Conservation (phyloP, 345 rosid genomes). For the Combretum micranthum region DNA sequence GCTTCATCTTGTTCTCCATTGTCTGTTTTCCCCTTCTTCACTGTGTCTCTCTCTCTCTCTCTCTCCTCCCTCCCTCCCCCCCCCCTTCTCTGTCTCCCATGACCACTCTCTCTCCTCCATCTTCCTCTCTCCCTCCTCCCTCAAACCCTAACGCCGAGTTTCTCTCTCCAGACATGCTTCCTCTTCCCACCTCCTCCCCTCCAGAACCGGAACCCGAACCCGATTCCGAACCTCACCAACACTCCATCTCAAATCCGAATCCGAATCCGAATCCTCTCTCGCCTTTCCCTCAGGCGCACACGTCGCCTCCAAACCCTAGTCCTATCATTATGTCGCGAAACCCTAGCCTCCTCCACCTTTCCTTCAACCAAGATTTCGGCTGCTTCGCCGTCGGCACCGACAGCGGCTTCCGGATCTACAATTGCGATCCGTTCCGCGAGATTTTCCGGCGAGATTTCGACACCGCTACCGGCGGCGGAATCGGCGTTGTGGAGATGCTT, state of each 20-base stretch:
- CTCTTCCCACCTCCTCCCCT: constrained; percentile 1
- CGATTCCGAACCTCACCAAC: not conserved
- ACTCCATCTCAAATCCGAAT: not conserved
- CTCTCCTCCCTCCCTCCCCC: not conserved
- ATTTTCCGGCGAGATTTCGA: constrained; percentile 28
- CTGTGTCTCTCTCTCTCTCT: too few species aligned
- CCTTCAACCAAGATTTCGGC: constrained; percentile 41
- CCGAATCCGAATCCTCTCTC: not conserved
- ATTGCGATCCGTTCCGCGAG: constrained; percentile 32
- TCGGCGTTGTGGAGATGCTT: constrained; percentile 29
- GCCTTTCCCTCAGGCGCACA: constrained; percentile 4
- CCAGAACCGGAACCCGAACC: constrained; percentile 1
- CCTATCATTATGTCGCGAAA: constrained; percentile 1
- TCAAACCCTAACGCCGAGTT: not conserved
- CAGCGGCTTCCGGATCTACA: constrained; percentile 33
- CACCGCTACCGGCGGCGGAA: constrained; percentile 13
- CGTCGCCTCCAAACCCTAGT: constrained; percentile 3
- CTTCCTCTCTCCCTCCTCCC: not conserved
- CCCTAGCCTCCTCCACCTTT: constrained; percentile 25
- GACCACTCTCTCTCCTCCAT: constrained; percentile 9
- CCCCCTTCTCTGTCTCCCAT: not conserved
- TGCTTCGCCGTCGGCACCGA: constrained; percentile 38
- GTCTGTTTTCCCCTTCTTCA: too few species aligned
- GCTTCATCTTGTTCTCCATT: too few species aligned
- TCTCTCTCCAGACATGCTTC: not conserved